Evolutionary conservation across 495 filamentous ascomycete genomes (phyloP).

Genomic region (Terfezia claveryi): DNA sequence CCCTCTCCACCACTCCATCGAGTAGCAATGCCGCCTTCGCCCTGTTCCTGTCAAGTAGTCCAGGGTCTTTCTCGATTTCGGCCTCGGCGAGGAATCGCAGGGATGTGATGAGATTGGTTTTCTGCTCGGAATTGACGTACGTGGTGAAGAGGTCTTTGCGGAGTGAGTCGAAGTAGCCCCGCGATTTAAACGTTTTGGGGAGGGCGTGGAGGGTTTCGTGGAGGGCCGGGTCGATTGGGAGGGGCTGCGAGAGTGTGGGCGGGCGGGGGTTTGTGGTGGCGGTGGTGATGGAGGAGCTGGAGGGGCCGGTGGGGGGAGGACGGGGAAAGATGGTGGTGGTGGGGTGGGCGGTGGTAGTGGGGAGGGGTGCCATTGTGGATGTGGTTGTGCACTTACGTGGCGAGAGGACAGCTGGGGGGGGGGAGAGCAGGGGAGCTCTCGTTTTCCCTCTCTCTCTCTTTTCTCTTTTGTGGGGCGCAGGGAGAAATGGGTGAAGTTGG

Average conservation of each 20-base stretch:
- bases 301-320: not conserved
- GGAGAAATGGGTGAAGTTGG: no score
- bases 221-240: not conserved
- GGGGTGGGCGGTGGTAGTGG: not conserved
- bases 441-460: no score
- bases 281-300: constrained; percentile 1
- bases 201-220: not conserved
- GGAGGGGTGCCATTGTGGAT: no score
- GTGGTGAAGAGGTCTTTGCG: constrained; percentile 43
- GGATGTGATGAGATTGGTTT: constrained; percentile 26
- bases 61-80: constrained; percentile 45
- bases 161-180: constrained; percentile 44
- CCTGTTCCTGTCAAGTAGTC: constrained; percentile 39
- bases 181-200: constrained; percentile 38
- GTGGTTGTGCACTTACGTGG: no score
- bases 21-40: constrained; percentile 47
- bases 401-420: no score
- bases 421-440: no score
- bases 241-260: not conserved
- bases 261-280: not conserved
- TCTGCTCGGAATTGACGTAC: constrained; percentile 31
- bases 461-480: no score
- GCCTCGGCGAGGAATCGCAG: constrained; percentile 35
- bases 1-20: constrained; percentile 43
- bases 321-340: not conserved